These are phyloP conservation scores for Backusella tarrabulga DNA, from an alignment of 192 early-diverging fungal genomes.

Conservation along the genomic window DNA sequence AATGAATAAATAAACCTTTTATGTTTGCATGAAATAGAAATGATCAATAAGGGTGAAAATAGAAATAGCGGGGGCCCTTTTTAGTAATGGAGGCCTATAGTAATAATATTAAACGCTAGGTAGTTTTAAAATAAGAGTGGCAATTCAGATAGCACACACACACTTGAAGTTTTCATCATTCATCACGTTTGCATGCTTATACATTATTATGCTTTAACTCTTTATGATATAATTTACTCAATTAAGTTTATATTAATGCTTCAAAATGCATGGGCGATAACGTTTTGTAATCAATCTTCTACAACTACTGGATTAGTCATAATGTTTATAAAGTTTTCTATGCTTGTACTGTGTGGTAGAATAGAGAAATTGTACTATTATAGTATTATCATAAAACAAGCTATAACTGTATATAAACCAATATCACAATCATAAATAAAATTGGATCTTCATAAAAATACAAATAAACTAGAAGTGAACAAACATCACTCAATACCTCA, in stretches of 20 bases:
- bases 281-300: background rate
- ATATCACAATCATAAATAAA: background rate
- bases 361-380: background rate
- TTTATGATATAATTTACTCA: background rate
- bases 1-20: no score
- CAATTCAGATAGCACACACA: no score
- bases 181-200: background rate
- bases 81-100: no score
- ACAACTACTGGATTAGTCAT: no score
- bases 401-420: background rate
- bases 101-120: no score
- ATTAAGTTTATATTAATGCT: background rate
- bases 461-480: background rate
- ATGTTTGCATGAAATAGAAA: no score
- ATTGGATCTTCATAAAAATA: background rate
- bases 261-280: background rate
- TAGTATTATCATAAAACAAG: no score
- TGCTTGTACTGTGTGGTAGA: background rate
- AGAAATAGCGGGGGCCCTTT: no score
- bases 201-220: background rate
- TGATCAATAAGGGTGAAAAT: no score
- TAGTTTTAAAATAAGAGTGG: no score
- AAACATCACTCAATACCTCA: background rate
- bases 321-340: no score
- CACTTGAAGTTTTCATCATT: no score